Base-by-base conservation (phyloP, 495 filamentous ascomycete genomes). In the Pyrenula massariospora region DNA sequence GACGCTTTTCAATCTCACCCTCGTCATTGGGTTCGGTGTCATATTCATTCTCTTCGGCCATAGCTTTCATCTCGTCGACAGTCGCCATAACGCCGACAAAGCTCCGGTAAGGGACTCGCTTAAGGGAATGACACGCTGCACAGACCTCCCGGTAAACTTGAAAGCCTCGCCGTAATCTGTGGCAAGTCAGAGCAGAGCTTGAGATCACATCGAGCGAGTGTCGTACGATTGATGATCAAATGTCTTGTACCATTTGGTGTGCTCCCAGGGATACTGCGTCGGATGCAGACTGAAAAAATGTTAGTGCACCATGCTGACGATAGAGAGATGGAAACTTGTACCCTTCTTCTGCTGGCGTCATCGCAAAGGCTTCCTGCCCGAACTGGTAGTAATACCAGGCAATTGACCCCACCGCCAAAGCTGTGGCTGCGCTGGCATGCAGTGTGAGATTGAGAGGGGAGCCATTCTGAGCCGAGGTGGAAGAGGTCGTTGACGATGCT, bases 111-210 rank as follows among this genome's bases (percentile, higher is more conserved):
- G 94, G 91, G 52, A 99, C 83, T 74, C 94, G 87, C 68, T 79
- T 84, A 54, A 99, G 85, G 54, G 94, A 97, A 80, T 99, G 94
- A 80, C 94, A 99, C 57, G 88, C 86, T 53, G 92, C 82, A 81
- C 94, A 99, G 63, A 99, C 94, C 75, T 99, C 94, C 65, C 86
- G 90, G 82, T 99, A 99, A 68, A 99, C 94, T 77, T 96, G 94
- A 84, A 99, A 97, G 74, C 94, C 94, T 75, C 94, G 91, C 66
- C 94, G 93, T 63, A 99, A 91, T 64, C 92, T 96, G 52, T 53
- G 52, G 57, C 57, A 53, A 52, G 62, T 75, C 56, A 74, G 66
- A 5, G n/a, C 5, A 19, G 10, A 19, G 24, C 24, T 51, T 10
- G 49, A 51, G 47, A 54, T 10, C 25, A 22, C 19, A 52, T 24